These are phyloP conservation scores for Penicillium paneum DNA, from an alignment of 2,329 filamentous ascomycete species.

Conservation along the genomic window DNA sequence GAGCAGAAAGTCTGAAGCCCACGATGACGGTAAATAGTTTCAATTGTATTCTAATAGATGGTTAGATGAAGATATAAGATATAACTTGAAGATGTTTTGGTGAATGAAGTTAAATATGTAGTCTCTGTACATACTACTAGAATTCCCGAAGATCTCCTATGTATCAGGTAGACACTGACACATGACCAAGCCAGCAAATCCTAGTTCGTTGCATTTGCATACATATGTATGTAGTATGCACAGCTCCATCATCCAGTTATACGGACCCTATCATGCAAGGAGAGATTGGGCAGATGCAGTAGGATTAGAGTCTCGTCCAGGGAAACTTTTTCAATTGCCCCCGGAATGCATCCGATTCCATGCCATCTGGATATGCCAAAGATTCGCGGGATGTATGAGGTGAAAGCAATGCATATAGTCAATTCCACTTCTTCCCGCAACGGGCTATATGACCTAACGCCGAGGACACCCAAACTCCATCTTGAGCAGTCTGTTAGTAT, in stretches of 20 bases:
- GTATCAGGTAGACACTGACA: neutral
- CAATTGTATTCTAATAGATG: neutral
- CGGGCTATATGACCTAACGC: neutral
- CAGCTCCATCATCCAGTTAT: neutral
- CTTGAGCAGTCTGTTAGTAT: neutral
- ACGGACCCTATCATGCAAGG: neutral
- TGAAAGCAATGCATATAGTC: neutral
- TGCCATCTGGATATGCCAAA: neutral
- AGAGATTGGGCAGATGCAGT: slow-evolving; percentile 3
- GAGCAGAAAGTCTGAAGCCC: neutral
- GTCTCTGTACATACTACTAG: neutral
- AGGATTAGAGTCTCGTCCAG: neutral
- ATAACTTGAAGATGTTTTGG: neutral
- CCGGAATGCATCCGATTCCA: neutral
- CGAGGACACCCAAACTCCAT: too few relatives aligned
- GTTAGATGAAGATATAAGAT: neutral
- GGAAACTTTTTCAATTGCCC: neutral
- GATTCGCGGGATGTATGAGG: neutral
- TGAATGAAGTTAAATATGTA: neutral
- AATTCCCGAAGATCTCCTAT: neutral
- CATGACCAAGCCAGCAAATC: neutral
- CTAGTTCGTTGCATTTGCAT: neutral
- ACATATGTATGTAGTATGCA: neutral
- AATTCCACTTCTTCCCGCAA: neutral
- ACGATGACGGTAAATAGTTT: neutral